Evolutionary conservation across 768 basidiomycete species (phyloP).

Genomic region (Guyanaporus albipodus): DNA sequence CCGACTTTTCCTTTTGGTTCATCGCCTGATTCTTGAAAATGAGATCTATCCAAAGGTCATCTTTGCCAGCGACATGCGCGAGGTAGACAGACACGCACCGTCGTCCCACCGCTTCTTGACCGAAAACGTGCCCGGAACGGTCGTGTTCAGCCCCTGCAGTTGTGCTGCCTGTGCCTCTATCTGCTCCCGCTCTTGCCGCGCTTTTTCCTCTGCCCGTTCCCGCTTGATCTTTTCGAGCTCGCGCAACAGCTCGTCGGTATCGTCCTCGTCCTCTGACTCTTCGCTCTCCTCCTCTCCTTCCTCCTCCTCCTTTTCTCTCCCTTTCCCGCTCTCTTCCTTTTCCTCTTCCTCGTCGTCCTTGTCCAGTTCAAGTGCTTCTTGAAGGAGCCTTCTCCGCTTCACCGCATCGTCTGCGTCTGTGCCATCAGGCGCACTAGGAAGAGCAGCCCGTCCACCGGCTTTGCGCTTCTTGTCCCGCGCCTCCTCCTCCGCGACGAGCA

Average conservation of each 20-base stretch:
- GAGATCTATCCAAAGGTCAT: conserved; percentile 52
- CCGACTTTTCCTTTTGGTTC: conserved; percentile 55
- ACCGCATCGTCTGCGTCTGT: conserved; percentile 63
- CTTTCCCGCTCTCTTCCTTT: conserved; percentile 39
- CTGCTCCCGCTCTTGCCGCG: conserved; percentile 72
- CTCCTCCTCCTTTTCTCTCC: conserved; percentile 32
- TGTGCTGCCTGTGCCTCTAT: conserved; percentile 57
- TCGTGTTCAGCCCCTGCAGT: conserved; percentile 74
- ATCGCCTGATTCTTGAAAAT: conserved; percentile 99
- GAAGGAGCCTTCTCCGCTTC: conserved; percentile 84
- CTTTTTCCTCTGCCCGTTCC: conserved; percentile 92
- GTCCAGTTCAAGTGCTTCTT: conserved; percentile 84
- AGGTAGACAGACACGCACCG: conserved; percentile 51
- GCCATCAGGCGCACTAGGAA: conserved; percentile 19
- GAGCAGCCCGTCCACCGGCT: conserved; percentile 64
- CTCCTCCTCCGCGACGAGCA: conserved; percentile 82
- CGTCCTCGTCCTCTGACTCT: conserved; percentile 51
- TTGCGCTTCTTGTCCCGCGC: conserved; percentile 89
- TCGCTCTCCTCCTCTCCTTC: conserved; percentile 48
- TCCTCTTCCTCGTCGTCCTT: conserved; percentile 80
- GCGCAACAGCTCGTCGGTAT: conserved; percentile 88
- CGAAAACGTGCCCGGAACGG: conserved; percentile 77
- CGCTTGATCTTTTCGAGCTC: conserved; percentile 99
- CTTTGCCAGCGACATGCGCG: not conserved
- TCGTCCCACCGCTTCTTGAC: conserved; percentile 97